Evolutionary conservation across 2,329 filamentous ascomycete species (phyloP), one percentile per base, ranked within the genome.

Genomic region (Cercospora zeina): DNA sequence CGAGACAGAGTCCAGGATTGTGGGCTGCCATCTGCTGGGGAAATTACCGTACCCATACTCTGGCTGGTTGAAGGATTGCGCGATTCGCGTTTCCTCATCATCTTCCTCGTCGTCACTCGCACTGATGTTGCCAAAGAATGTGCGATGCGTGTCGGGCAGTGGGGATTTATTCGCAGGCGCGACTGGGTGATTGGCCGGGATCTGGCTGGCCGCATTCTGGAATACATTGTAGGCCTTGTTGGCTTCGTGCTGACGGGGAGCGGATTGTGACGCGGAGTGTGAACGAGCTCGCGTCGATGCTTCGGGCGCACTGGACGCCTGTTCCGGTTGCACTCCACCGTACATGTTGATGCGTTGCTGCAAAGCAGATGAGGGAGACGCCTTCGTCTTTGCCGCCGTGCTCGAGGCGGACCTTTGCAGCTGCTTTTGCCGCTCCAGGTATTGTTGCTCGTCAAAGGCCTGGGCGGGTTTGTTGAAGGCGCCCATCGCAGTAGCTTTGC

Each of bases 371-470:
- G 59, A 57, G 14, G 58, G 61, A 13, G 56, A 47, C 27, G 54
- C 16, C 53, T 62, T 68, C 16, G 60, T 62, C 53, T 66, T 69
- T 9, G 61, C 54, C 10, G 58, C 67, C 19, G 65, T 62, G 31
- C 56, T 69, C 6, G 73, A 74, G 7, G 67, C 66, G 8, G 72
- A 71, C 54, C 89, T 85, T 66, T 93, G 89, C 74, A 96, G 85
- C 73, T 92, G 89, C 53, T 90, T 79, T 71, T 96, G 89, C 49
- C 91, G 86, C 72, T 96, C 89, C 4, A 90, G 85, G 70, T 91
- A 97, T 71, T 91, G 89, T 19, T 88, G 86, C 71, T 97, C 93
- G 70, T 96, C 91, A 68, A 95, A 96, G 7, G 87, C 84, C 55
- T 88, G 85, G 1, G 80, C 78, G 1, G 92, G 90, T 72, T 91